Evolutionary conservation across 2,329 filamentous ascomycete species (phyloP).

Genomic region (Aureobasidium melanogenum): DNA sequence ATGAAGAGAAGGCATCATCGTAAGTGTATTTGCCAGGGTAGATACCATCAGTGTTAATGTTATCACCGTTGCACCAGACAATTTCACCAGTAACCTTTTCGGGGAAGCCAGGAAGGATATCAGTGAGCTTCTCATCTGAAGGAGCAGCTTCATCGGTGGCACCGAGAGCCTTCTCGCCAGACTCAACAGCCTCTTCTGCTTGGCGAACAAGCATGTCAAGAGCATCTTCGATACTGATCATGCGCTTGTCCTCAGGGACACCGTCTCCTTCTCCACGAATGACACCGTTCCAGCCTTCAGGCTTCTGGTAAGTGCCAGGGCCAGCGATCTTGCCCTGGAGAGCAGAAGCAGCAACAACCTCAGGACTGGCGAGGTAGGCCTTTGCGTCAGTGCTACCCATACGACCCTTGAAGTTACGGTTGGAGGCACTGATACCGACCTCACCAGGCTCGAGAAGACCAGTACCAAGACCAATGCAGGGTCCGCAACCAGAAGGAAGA

Average conservation of each 20-base stretch:
- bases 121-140: constrained; percentile 41
- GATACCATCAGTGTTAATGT: constrained; percentile 87
- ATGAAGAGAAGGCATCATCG: constrained; percentile 70
- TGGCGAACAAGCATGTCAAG: constrained; percentile 63
- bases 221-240: constrained; percentile 58
- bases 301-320: constrained; percentile 68
- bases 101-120: constrained; percentile 79
- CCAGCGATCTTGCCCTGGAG: constrained; percentile 63
- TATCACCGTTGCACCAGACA: constrained; percentile 75
- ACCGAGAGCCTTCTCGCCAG: constrained; percentile 41
- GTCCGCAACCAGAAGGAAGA: constrained; percentile 66
- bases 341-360: constrained; percentile 86
- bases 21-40: constrained; percentile 92
- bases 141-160: constrained; percentile 23
- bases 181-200: constrained; percentile 53
- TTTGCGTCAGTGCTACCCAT: constrained; percentile 76
- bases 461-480: constrained; percentile 76
- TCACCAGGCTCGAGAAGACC: constrained; percentile 79
- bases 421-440: constrained; percentile 72
- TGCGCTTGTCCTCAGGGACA: constrained; percentile 53
- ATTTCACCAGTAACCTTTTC: constrained; percentile 78
- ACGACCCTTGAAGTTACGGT: constrained; percentile 85
- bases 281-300: constrained; percentile 58
- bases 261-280: constrained; percentile 65
- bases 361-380: constrained; percentile 80